phyloP scores from a whole-genome alignment of 768 basidiomycete genomes.

The Panellus pusillus region DNA sequence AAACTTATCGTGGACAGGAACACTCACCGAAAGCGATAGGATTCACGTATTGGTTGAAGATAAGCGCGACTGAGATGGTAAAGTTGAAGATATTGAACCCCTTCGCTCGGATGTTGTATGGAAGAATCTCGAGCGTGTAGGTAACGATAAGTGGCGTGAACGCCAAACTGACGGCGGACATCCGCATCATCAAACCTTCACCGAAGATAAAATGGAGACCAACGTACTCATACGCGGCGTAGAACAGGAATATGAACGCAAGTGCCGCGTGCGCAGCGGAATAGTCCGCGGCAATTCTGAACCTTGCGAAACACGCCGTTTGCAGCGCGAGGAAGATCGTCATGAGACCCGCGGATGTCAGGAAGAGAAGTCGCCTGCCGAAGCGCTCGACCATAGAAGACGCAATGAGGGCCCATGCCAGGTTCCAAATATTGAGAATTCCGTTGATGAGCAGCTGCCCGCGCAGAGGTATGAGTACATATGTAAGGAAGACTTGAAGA shows the following conservation, averaged over 20 bases:
- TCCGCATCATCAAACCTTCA: neutral
- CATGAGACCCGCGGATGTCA: slow-evolving; percentile 61
- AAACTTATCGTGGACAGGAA: too few species aligned
- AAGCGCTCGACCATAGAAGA: slow-evolving; percentile 62
- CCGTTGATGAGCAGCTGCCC: slow-evolving; percentile 80
- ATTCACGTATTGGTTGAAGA: slow-evolving; percentile 90
- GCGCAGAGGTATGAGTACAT: too few species aligned
- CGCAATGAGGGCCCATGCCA: slow-evolving; percentile 59
- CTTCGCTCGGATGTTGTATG: slow-evolving; percentile 81
- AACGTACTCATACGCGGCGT: slow-evolving; percentile 72
- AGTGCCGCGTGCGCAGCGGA: slow-evolving; percentile 70
- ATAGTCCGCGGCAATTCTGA: slow-evolving; percentile 39
- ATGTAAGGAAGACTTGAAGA: too few species aligned
- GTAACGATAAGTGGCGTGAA: slow-evolving; percentile 86
- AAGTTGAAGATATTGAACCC: slow-evolving; percentile 84
- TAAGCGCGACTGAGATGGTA: slow-evolving; percentile 71
- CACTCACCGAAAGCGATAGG: slow-evolving; percentile 60
- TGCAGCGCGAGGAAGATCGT: slow-evolving; percentile 65
- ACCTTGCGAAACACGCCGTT: slow-evolving; percentile 64
- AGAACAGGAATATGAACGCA: slow-evolving; percentile 83
- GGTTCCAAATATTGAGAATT: slow-evolving; percentile 82
- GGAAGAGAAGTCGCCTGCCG: slow-evolving; percentile 71
- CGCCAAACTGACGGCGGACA: slow-evolving; percentile 68
- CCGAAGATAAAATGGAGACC: too few species aligned
- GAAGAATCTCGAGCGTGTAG: slow-evolving; percentile 88